Percentiles rank a stretch among this genome's conserved stretches.
Conservation (phyloP, 2,329 filamentous ascomycete genomes). For the Hypomyces rosellus region DNA sequence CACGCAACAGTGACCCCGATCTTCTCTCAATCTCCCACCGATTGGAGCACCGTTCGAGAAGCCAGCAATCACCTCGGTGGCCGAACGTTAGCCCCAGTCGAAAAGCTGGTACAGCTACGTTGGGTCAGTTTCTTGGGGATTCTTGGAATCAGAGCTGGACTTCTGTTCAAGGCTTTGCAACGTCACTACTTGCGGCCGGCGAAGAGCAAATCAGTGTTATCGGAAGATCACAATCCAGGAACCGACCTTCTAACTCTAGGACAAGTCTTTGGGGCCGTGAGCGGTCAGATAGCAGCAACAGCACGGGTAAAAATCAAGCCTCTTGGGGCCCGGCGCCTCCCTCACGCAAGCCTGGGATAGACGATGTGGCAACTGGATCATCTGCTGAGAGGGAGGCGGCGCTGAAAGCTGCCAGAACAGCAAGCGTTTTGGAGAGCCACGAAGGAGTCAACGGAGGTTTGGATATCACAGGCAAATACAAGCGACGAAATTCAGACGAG, state of each 20-base stretch:
- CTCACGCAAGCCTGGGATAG: constrained; percentile 29
- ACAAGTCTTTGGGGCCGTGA: constrained; percentile 16
- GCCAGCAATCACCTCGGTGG: neutral
- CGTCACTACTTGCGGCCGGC: constrained; percentile 33
- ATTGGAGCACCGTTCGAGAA: neutral
- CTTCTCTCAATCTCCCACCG: neutral
- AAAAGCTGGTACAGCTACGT: constrained; percentile 9
- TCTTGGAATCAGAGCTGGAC: constrained; percentile 50
- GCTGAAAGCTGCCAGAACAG: constrained; percentile 50
- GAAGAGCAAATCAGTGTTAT: constrained; percentile 14
- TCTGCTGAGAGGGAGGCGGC: constrained; percentile 47
- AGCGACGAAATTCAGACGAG: constrained; percentile 65
- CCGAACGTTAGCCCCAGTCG: neutral
- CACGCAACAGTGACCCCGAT: neutral
- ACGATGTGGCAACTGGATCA: constrained; percentile 50
- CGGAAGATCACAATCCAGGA: constrained; percentile 17
- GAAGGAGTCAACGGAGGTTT: constrained; percentile 54
- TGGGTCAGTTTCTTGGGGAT: constrained; percentile 40
- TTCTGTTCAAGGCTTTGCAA: constrained; percentile 49
- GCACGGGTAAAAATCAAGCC: neutral
- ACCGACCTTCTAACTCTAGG: constrained; percentile 7
- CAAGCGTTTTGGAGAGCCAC: constrained; percentile 55
- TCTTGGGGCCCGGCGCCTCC: constrained; percentile 49
- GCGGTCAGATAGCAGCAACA: constrained; percentile 13
- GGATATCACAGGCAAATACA: constrained; percentile 50